These are phyloP conservation scores for Yamadazyma insecticola DNA, from an alignment of 805 yeast species.

Conservation along the genomic window DNA sequence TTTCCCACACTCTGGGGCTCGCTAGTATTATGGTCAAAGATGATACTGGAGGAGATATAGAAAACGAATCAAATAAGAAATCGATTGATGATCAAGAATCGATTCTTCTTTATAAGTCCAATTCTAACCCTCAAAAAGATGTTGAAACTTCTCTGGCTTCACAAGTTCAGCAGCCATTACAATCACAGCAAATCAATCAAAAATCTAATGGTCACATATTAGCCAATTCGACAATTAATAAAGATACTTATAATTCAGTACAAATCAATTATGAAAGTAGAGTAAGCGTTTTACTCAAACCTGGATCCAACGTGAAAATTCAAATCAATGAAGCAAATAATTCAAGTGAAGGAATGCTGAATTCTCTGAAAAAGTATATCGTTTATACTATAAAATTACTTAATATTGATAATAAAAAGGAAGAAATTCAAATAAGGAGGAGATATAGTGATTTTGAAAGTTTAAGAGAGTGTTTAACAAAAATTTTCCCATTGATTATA, in stretches of 20 bases:
- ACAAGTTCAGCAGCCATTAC: slow-evolving; percentile 2
- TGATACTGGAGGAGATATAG: no score
- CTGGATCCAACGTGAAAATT: slow-evolving; percentile 22
- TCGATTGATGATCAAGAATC: slow-evolving; percentile 20
- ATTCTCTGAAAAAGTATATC: slow-evolving; percentile 59
- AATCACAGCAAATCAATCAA: no score
- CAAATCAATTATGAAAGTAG: slow-evolving; percentile 30
- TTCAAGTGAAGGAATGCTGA: slow-evolving; percentile 68
- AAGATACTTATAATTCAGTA: slow-evolving; percentile 20
- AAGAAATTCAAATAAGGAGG: slow-evolving; percentile 61
- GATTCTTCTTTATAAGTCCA: slow-evolving; percentile 22
- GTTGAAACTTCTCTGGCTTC: no score
- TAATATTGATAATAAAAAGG: slow-evolving; percentile 29
- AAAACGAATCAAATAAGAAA: not conserved
- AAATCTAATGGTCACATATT: no score
- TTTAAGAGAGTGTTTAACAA: slow-evolving; percentile 63
- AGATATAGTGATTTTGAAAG: slow-evolving; percentile 92
- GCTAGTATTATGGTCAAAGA: no score
- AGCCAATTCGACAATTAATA: no score
- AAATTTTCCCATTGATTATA: slow-evolving; percentile 72
- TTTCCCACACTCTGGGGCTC: slow-evolving; percentile 11
- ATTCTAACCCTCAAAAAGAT: slow-evolving; percentile 1
- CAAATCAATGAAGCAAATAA: slow-evolving; percentile 79
- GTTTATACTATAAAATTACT: slow-evolving; percentile 73
- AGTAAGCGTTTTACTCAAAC: slow-evolving; percentile 30